phyloP scores from a whole-genome alignment of 768 basidiomycete genomes.

The Suillus hirtellus region DNA sequence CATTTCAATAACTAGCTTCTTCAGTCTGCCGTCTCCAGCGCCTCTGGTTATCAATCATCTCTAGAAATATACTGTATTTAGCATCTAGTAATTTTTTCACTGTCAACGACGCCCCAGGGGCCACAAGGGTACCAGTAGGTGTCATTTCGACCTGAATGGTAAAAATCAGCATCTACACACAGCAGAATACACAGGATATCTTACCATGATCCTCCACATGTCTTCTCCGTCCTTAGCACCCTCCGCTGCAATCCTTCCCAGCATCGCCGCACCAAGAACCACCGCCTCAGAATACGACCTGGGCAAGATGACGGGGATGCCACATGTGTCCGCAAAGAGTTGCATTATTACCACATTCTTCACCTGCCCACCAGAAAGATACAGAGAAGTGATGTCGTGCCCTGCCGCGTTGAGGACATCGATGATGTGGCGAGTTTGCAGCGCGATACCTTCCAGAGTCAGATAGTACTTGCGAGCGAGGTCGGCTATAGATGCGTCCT shows the following conservation, averaged over 20 bases:
- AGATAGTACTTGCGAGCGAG: slow-evolving; percentile 90
- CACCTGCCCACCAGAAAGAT: slow-evolving; percentile 92
- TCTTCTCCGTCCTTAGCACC: slow-evolving; percentile 54
- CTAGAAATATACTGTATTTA: slow-evolving; percentile 93
- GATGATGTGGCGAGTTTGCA: slow-evolving; percentile 93
- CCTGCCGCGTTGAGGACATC: slow-evolving; percentile 87
- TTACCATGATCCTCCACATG: slow-evolving; percentile 92
- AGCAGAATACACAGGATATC: slow-evolving; percentile 18
- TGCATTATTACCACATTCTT: slow-evolving; percentile 88
- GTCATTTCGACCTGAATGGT: slow-evolving; percentile 86
- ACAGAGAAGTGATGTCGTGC: slow-evolving; percentile 79
- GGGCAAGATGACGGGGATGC: slow-evolving; percentile 82
- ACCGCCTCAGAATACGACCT: slow-evolving; percentile 77
- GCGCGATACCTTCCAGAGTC: slow-evolving; percentile 89
- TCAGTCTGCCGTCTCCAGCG: slow-evolving; percentile 83
- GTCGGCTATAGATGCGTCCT: slow-evolving; percentile 75
- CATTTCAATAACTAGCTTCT: slow-evolving; percentile 39
- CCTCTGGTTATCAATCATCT: slow-evolving; percentile 85
- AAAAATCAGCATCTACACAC: not conserved
- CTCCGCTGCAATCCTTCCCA: slow-evolving; percentile 84
- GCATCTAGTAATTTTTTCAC: slow-evolving; percentile 81
- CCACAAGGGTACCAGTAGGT: slow-evolving; percentile 70
- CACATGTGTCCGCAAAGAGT: slow-evolving; percentile 84
- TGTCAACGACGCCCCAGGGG: slow-evolving; percentile 56
- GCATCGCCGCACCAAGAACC: slow-evolving; percentile 91